Evolutionary conservation across 2,329 filamentous ascomycete genomes (phyloP), one percentile per base, ranked within the genome.

Genomic region (Coniochaeta sp.): DNA sequence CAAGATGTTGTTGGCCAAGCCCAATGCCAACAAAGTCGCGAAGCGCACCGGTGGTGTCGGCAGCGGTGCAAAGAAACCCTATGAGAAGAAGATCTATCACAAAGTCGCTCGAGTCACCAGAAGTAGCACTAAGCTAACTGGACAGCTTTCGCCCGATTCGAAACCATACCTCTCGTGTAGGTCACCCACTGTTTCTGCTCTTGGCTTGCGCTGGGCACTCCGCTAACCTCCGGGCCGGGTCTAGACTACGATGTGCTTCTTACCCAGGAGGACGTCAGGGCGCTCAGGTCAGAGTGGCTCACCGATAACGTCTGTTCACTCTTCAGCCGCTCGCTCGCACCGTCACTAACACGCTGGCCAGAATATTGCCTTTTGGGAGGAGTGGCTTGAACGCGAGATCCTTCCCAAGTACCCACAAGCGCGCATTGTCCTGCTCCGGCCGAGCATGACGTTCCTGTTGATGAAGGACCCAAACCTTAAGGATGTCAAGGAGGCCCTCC

Each of bases 341-440:
- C 31, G 68, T 71, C 64, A 71, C 64, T 31, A 66, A 65, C 68
- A 5, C 26, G 28, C 67, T 93, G 89, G 92, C 91, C 68, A 93
- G 90, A 93, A 92, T 67, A 98, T 99, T 66, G 89, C 91, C 58
- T 98, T 99, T 72, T 99, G 95, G 93, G 90, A 98, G 82, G 93
- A 98, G 82, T 96, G 90, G 72, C 86, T 99, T 65, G 95, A 99
- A 74, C 90, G 87, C 63, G 93, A 98, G 78, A 87, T 91, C 63
- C 87, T 99, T 31, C 79, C 81, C 33, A 84, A 86, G 67, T 96
- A 89, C 71, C 90, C 90, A 11, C 87, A 90, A 70, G 91, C 91
- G 22, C 85, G 91, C 64, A 96, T 99, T 71, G 82, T 93, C 62
- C 89, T 99, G 60, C 87, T 99, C 31, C 90, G 93, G 14, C 95